A percentile compares a stretch with the other conserved stretches of the same genome.
Conservation (phyloP, 23 red algal species). For the Agarophyton chilense region DNA sequence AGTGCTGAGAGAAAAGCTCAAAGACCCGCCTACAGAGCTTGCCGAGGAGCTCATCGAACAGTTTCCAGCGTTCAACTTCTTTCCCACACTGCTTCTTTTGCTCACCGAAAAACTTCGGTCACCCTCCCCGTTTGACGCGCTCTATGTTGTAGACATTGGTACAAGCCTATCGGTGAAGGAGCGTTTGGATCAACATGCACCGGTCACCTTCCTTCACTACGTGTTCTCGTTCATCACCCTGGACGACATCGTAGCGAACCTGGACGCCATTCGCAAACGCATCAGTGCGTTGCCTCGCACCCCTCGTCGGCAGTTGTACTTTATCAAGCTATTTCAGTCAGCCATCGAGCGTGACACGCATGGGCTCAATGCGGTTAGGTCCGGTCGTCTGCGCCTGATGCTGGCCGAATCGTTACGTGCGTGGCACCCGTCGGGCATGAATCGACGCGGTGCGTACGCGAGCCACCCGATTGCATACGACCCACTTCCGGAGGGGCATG, state of each 20-base stretch:
- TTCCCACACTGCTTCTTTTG: background rate
- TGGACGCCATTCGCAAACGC: constrained; percentile 2
- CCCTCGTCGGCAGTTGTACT: constrained; percentile 10
- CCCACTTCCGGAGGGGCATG: background rate
- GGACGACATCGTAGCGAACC: constrained; percentile 1
- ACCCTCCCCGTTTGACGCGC: constrained; percentile 3
- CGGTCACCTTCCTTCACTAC: constrained; percentile 7
- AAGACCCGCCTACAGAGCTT: background rate
- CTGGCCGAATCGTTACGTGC: constrained; percentile 38
- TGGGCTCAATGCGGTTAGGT: constrained; percentile 25
- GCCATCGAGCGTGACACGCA: constrained; percentile 29
- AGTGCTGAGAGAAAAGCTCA: background rate
- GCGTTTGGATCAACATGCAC: constrained; percentile 6
- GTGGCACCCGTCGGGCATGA: constrained; percentile 64
- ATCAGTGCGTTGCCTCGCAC: background rate
- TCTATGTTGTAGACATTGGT: constrained; percentile 2
- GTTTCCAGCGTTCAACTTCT: background rate
- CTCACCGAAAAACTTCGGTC: background rate
- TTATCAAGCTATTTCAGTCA: constrained; percentile 23
- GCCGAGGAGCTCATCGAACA: background rate
- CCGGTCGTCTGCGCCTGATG: constrained; percentile 27
- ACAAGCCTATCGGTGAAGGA: background rate
- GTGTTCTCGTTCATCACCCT: constrained; percentile 24
- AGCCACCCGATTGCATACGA: background rate
- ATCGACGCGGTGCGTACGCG: constrained; percentile 16